These are phyloP conservation scores for Penium margaritaceum DNA, from an alignment of 139 green algal genomes.

Conservation along the genomic window DNA sequence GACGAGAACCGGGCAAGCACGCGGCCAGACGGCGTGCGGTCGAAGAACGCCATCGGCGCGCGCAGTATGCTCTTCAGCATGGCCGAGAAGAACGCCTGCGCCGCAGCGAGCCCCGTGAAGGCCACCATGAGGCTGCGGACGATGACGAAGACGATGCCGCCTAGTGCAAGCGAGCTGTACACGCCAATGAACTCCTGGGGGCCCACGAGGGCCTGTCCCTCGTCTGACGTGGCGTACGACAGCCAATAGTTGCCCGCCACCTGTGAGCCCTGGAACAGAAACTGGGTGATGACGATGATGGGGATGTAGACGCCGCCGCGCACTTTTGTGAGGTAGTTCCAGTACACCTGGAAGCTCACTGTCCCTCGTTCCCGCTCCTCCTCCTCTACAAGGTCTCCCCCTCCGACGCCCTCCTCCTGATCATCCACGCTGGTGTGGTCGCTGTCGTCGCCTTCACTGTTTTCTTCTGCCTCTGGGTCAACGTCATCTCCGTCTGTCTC, in stretches of 20 bases:
- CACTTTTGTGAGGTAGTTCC: constrained; percentile 51
- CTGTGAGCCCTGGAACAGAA: constrained; percentile 16
- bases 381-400: constrained; percentile 54
- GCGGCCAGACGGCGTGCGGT: constrained; percentile 78
- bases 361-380: constrained; percentile 58
- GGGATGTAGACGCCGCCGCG: constrained; percentile 2
- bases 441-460: no score
- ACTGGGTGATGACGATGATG: constrained; percentile 23
- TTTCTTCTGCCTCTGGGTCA: no score
- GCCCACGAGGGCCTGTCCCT: not conserved
- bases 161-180: constrained; percentile 16
- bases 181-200: constrained; percentile 10
- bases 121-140: constrained; percentile 8
- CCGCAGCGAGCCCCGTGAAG: constrained; percentile 10
- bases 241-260: constrained; percentile 26
- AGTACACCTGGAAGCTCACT: constrained; percentile 53
- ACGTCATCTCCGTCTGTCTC: no score
- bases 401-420: no score
- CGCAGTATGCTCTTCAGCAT: constrained; percentile 35
- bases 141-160: constrained; percentile 20
- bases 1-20: constrained; percentile 58
- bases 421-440: no score
- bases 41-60: constrained; percentile 81
- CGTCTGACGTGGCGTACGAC: no score
- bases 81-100: constrained; percentile 19